Percentiles rank a stretch among this genome's conserved stretches.
Evolutionary conservation across 2,329 filamentous ascomycete genomes (phyloP).

Genomic region (Pyrenophora tritici-repentis): DNA sequence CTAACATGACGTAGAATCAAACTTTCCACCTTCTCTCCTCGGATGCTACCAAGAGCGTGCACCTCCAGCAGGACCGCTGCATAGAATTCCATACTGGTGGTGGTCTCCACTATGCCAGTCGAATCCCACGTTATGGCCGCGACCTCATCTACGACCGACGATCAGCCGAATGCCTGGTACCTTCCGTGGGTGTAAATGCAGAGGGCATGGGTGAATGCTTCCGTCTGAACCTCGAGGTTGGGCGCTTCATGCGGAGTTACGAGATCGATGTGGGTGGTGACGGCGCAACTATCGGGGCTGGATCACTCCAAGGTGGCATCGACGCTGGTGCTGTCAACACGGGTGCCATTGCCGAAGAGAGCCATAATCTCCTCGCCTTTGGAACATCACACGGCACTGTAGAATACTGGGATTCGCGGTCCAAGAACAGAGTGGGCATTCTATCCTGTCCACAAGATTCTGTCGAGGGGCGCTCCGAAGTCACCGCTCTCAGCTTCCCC

Average conservation of each 20-base stretch:
- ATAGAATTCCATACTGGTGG: constrained; percentile 92
- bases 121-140: constrained; percentile 89
- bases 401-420: constrained; percentile 93
- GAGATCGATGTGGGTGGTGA: constrained; percentile 89
- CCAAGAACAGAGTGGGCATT: constrained; percentile 78
- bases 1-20: constrained; percentile 62
- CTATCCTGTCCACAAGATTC: constrained; percentile 61
- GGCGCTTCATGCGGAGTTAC: constrained; percentile 92
- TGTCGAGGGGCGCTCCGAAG: constrained; percentile 59
- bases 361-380: constrained; percentile 89
- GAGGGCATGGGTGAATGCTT: constrained; percentile 93
- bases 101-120: constrained; percentile 85
- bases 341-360: constrained; percentile 82
- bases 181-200: constrained; percentile 82
- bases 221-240: constrained; percentile 85
- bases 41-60: constrained; percentile 93
- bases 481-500: constrained; percentile 87
- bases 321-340: constrained; percentile 85
- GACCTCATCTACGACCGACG: constrained; percentile 84
- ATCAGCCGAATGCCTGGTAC: constrained; percentile 83
- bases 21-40: constrained; percentile 86
- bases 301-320: constrained; percentile 84
- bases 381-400: constrained; percentile 94
- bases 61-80: constrained; percentile 87
- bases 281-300: constrained; percentile 69